Percentiles rank a stretch among this genome's conserved stretches.
Conservation (phyloP, 345 rosid genomes). For the Clarkia xantiana region DNA sequence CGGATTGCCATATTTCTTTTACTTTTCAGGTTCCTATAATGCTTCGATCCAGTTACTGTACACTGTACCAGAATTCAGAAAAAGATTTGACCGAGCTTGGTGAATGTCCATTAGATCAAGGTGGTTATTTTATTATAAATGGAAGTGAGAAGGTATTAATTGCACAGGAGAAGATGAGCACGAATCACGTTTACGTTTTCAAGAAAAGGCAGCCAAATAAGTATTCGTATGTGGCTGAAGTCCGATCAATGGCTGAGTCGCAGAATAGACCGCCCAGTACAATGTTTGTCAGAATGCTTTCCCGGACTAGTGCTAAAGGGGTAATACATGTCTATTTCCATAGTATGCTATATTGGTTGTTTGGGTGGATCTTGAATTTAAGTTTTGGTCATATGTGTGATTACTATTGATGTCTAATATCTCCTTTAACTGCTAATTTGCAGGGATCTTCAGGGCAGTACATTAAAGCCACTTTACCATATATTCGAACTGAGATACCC, state of each 20-base stretch:
- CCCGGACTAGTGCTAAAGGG: conserved; percentile 96
- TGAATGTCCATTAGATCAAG: conserved; percentile 98
- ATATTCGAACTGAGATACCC: conserved; percentile 93
- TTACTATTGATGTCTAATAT: not conserved
- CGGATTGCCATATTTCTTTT: not conserved
- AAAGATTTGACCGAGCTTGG: conserved; percentile 97
- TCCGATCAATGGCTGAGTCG: conserved; percentile 93
- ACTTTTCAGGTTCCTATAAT: conserved; percentile 70
- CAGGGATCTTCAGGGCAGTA: conserved; percentile 97
- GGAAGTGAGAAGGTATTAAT: conserved; percentile 98
- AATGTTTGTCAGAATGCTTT: conserved; percentile 98
- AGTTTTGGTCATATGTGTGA: not conserved
- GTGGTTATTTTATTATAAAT: conserved; percentile 92
- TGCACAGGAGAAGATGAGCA: conserved; percentile 99
- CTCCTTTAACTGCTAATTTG: conserved; percentile 6
- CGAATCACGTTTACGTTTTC: conserved; percentile 93
- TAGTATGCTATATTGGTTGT: not conserved
- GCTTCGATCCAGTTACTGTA: conserved; percentile 94
- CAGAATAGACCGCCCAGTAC: conserved; percentile 96
- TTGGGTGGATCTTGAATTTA: not conserved
- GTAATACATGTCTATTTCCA: conserved; percentile 23
- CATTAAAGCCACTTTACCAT: conserved; percentile 90
- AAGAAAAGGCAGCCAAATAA: conserved; percentile 97
- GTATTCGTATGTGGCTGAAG: conserved; percentile 79
- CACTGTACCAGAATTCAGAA: conserved; percentile 77